These are phyloP conservation scores for Ascomycota sp. DNA, from an alignment of 2,329 filamentous ascomycete genomes.

Conservation along the genomic window DNA sequence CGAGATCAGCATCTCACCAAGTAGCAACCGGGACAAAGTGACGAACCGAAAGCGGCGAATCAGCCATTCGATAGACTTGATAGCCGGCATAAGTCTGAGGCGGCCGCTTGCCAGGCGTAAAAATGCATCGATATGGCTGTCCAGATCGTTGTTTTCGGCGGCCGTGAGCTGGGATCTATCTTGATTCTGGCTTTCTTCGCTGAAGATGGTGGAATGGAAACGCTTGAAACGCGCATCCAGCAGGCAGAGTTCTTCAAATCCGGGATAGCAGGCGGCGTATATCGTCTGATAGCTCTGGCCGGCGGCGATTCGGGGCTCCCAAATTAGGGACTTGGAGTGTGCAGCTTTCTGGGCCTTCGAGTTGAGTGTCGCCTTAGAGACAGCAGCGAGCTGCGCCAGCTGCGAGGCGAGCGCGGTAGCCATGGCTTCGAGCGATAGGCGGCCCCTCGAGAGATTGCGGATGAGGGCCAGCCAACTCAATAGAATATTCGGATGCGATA, in stretches of 20 bases:
- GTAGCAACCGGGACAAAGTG: neutral
- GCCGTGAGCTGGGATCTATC: conserved; percentile 72
- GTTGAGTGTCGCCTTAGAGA: conserved; percentile 77
- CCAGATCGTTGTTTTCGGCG: conserved; percentile 62
- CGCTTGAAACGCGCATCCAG: conserved; percentile 60
- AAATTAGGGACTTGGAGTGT: conserved; percentile 88
- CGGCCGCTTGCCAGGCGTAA: conserved; percentile 58
- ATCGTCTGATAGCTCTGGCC: conserved; percentile 80
- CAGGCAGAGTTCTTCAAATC: conserved; percentile 77
- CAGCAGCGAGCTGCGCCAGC: conserved; percentile 76
- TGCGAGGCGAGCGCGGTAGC: conserved; percentile 77
- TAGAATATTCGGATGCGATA: too few relatives aligned
- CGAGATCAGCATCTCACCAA: neutral
- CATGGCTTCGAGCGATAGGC: too few relatives aligned
- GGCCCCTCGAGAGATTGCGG: too few relatives aligned
- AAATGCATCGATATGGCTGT: conserved; percentile 62
- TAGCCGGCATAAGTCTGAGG: conserved; percentile 64
- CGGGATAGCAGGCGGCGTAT: conserved; percentile 70
- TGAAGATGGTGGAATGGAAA: conserved; percentile 69
- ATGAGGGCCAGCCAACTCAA: too few relatives aligned
- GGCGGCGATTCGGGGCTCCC: conserved; percentile 66
- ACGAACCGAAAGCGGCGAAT: conserved; percentile 69
- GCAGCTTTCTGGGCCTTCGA: conserved; percentile 80
- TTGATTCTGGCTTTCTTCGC: conserved; percentile 75
- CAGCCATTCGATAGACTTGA: conserved; percentile 90